Percentiles rank a stretch among this genome's conserved stretches.
phyloP scores from a whole-genome alignment of 1,139 yeast species.

The Saccharomyces uvarum region DNA sequence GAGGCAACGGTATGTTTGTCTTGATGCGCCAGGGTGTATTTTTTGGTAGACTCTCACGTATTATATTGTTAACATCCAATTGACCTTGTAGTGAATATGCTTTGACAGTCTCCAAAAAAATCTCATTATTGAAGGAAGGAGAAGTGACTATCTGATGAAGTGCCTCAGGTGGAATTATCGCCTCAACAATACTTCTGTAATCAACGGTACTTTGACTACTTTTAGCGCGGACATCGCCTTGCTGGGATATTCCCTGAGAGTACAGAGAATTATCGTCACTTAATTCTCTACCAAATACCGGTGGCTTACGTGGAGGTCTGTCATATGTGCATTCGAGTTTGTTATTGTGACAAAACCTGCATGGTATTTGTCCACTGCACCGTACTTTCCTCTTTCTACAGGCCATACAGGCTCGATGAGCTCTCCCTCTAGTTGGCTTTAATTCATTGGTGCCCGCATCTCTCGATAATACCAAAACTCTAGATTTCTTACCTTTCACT shows the following conservation, averaged over 20 bases:
- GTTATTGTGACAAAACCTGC: conserved; percentile 79
- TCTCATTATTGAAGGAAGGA: conserved; percentile 5
- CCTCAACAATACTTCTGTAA: conserved; percentile 10
- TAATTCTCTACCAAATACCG: neutral
- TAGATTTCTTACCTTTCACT: conserved; percentile 11
- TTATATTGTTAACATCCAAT: conserved; percentile 4
- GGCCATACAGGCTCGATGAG: conserved; percentile 77
- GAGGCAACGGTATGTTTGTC: conserved; percentile 41
- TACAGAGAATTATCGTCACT: neutral
- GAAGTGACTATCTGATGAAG: neutral
- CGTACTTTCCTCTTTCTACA: conserved; percentile 74
- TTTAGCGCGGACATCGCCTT: neutral
- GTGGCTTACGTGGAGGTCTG: neutral
- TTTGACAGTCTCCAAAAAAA: conserved; percentile 8
- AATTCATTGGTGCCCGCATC: conserved; percentile 22
- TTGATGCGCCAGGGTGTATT: neutral
- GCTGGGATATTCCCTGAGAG: neutral
- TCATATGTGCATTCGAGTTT: conserved; percentile 55
- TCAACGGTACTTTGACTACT: neutral
- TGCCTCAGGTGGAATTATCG: conserved; percentile 5
- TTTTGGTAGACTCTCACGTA: neutral
- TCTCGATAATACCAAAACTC: conserved; percentile 21
- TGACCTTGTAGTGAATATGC: conserved; percentile 5
- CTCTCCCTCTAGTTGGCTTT: conserved; percentile 52
- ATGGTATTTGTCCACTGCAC: conserved; percentile 83